Base-by-base conservation (phyloP, 2,329 filamentous ascomycete genomes). In the Onygena corvina region DNA sequence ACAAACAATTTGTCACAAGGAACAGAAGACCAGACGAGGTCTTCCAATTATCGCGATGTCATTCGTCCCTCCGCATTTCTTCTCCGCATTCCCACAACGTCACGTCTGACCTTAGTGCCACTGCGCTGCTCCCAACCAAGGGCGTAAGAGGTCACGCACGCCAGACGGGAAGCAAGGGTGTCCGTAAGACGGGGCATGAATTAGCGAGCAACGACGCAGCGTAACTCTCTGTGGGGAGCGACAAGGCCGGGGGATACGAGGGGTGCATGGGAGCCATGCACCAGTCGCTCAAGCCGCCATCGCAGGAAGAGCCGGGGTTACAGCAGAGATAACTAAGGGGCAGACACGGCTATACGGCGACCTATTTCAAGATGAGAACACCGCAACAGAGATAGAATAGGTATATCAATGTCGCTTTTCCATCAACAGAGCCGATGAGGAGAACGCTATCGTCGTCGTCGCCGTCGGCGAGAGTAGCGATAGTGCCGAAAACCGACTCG, bases 11-110 rank as follows among this genome's bases (percentile, higher is more conserved):
- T n/a, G n/a, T n/a, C n/a, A n/a, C n/a, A n/a, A n/a, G n/a, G n/a
- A n/a, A n/a, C n/a, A n/a, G n/a, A n/a, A n/a, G n/a, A n/a, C n/a
- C n/a, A n/a, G n/a, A n/a, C n/a, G n/a, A n/a, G n/a, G n/a, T n/a
- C n/a, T n/a, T n/a, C n/a, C 35, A 5, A n/a, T 21, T 40, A 3
- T 38, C 35, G 6, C 3, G 14, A 36, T 23, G 36, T 23, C 16
- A 42, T 25, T 11, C 3, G 25, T 42, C 25, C 21, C 36, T 14
- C 21, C 27, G 11, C 21, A 20, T 27, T 23, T 20, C 9, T 14
- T 42, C 36, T 42, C 36, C 36, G 36, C 36, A 42, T 42, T 42
- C 36, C 12, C 21, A 42, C 18, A 21, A n/a, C 36, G 30, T n/a
- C 14, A 11, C 11, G 21, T 18, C n/a, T 25, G 36, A 6, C 18